These are phyloP conservation scores for Naganishia cerealis DNA, from an alignment of 1,284 basidiomycete genomes.

Conservation along the genomic window DNA sequence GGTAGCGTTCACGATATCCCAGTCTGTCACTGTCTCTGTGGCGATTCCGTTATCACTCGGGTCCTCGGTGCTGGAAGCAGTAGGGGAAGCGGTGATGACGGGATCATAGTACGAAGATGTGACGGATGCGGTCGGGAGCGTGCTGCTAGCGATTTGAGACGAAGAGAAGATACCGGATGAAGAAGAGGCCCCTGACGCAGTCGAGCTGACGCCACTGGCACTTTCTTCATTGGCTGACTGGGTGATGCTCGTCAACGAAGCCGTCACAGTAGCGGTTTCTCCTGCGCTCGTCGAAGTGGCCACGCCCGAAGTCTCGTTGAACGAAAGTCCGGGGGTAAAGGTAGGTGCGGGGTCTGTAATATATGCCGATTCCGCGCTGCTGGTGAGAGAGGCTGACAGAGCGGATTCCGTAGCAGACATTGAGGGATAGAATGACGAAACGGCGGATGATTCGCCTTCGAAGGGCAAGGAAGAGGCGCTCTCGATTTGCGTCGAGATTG, in stretches of 20 bases:
- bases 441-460: conserved; percentile 8
- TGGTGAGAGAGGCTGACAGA: neutral
- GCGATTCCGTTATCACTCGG: conserved; percentile 27
- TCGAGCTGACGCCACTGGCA: conserved; percentile 7
- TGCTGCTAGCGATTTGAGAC: conserved; percentile 9
- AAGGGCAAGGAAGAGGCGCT: neutral
- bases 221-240: conserved; percentile 29
- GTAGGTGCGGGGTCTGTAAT: neutral
- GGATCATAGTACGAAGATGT: conserved; percentile 12
- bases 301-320: neutral
- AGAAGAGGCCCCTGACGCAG: conserved; percentile 11
- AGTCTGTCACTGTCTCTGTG: conserved; percentile 30
- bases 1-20: conserved; percentile 25
- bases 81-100: conserved; percentile 10
- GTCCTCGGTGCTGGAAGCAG: conserved; percentile 11
- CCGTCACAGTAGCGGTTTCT: conserved; percentile 26
- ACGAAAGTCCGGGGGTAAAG: neutral
- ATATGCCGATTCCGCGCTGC: neutral
- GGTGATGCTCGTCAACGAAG: conserved; percentile 20
- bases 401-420: conserved; percentile 1
- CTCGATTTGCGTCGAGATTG: neutral
- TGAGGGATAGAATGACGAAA: conserved; percentile 7
- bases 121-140: conserved; percentile 21
- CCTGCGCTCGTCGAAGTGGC: conserved; percentile 9
- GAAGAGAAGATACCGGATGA: conserved; percentile 20